Evolutionary conservation across 2,329 filamentous ascomycete species (phyloP), one percentile per base, ranked within the genome.

Genomic region (Neurospora sp.): DNA sequence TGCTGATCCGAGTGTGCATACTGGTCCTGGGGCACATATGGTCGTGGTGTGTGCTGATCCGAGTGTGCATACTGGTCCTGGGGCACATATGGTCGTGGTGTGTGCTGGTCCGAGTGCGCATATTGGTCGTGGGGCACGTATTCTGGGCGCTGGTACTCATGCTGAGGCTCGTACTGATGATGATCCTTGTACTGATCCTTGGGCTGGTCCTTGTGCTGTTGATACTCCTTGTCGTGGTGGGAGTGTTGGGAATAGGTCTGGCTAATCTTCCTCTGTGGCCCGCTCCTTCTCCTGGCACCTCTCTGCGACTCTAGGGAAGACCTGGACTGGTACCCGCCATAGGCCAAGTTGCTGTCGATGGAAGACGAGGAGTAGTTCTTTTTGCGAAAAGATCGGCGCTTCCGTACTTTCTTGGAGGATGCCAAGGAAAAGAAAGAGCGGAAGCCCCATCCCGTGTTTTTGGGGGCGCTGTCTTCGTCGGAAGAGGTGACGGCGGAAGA

Each of bases 301-400:
- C 52, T 10, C 15, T 62, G 52, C 52, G 52, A 62, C 52, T 62
- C 52, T 9, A 62, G 23, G 52, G 52, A 62, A 17, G 52, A 62
- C 28, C 52, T 62, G 66, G 78, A 75, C 38, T 80, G 76, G 70
- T 81, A 85, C 6, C 84, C 85, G n/a, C 86, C 86, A 76, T 87
- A 88, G 4, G 84, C 85, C 69, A 89, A 78, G 75, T 87, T 86
- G 66, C 82, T 81, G 75, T 88, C 85, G 62, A 87, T 78, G 0
- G 85, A 87, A 1, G 85, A 87, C 1, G 84, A 85, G 19, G 85
- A 87, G 2, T 80, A 83, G 72, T 85, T 86, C 72, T 80, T 81
- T 72, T 83, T 81, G 62, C 81, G 83, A 70, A 86, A 82, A 70
- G 87, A 84, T 38, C 84, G 80, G 67, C 76, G 76, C 68, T 79